Evolutionary conservation across 2,329 filamentous ascomycete species (phyloP).

Genomic region (Claviceps citrina): DNA sequence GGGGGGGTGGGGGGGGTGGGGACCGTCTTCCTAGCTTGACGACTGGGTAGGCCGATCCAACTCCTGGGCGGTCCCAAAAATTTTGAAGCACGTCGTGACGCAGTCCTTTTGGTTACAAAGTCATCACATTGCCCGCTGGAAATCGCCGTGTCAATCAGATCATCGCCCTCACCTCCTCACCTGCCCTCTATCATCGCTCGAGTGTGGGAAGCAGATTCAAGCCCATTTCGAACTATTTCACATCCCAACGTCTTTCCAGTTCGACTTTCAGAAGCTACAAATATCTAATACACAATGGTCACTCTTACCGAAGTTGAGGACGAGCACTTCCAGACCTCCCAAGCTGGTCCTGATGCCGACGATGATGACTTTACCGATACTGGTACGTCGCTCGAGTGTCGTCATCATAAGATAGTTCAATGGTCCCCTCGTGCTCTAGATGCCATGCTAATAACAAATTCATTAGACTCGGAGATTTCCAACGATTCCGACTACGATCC

Average conservation of each 20-base stretch:
- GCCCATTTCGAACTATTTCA: neutral
- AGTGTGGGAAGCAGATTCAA: neutral
- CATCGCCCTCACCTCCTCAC: neutral
- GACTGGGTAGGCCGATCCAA: neutral
- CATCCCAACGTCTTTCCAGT: neutral
- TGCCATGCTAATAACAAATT: constrained; percentile 1
- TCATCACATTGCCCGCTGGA: neutral
- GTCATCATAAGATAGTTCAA: neutral
- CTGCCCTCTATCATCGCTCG: neutral
- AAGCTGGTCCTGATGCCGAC: constrained; percentile 59
- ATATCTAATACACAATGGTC: constrained; percentile 52
- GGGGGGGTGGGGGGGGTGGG: too few species aligned
- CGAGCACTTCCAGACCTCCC: constrained; percentile 71
- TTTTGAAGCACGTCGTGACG: constrained; percentile 3
- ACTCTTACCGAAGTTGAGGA: constrained; percentile 94
- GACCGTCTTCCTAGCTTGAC: neutral
- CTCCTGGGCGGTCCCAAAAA: constrained; percentile 1
- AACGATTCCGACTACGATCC: constrained; percentile 59
- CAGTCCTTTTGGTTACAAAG: neutral
- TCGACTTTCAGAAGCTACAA: neutral
- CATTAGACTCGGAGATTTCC: constrained; percentile 66
- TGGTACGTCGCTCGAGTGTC: constrained; percentile 45
- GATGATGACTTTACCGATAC: constrained; percentile 91
- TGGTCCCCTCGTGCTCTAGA: neutral
- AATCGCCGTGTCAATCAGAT: neutral